A percentile compares a stretch with the other conserved stretches of the same genome.
These are phyloP conservation scores for Acacia crassicarpa DNA, from an alignment of 306 rosid species.

Conservation along the genomic window DNA sequence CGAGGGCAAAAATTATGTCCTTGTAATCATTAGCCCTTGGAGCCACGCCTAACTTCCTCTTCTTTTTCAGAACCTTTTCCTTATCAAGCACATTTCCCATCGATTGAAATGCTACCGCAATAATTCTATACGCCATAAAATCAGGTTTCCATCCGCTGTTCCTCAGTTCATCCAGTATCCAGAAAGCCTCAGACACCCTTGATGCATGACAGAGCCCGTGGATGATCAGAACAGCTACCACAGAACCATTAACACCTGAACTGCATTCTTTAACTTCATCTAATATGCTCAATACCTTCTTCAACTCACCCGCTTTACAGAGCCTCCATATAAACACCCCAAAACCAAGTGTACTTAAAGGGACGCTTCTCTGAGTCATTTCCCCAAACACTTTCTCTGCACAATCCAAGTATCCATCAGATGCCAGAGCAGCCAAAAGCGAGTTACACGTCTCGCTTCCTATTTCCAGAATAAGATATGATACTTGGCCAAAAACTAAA, in stretches of 20 bases:
- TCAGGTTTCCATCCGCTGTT: slow-evolving; percentile 81
- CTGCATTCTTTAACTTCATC: slow-evolving; percentile 48
- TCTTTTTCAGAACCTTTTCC: slow-evolving; percentile 78
- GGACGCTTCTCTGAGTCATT: slow-evolving; percentile 52
- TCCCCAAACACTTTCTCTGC: slow-evolving; percentile 64
- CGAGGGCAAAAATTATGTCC: slow-evolving; percentile 59
- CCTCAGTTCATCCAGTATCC: slow-evolving; percentile 65
- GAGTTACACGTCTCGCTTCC: slow-evolving; percentile 62
- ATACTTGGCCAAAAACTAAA: slow-evolving; percentile 40
- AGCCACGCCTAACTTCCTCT: slow-evolving; percentile 92
- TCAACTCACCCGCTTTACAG: slow-evolving; percentile 49
- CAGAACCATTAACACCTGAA: slow-evolving; percentile 70
- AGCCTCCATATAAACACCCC: slow-evolving; percentile 73
- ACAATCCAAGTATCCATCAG: slow-evolving; percentile 52
- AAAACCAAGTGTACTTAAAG: slow-evolving; percentile 70
- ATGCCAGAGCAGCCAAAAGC: slow-evolving; percentile 68
- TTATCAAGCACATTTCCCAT: slow-evolving; percentile 58
- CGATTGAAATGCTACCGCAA: slow-evolving; percentile 53
- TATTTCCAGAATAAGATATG: slow-evolving; percentile 27
- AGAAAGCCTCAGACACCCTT: slow-evolving; percentile 56
- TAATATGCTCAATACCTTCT: slow-evolving; percentile 44
- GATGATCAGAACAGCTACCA: slow-evolving; percentile 61
- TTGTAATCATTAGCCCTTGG: slow-evolving; percentile 70
- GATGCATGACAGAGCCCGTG: slow-evolving; percentile 70
- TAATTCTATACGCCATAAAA: slow-evolving; percentile 86